phyloP scores from a whole-genome alignment of 1,139 yeast genomes.

The Meyerozyma guilliermondii region DNA sequence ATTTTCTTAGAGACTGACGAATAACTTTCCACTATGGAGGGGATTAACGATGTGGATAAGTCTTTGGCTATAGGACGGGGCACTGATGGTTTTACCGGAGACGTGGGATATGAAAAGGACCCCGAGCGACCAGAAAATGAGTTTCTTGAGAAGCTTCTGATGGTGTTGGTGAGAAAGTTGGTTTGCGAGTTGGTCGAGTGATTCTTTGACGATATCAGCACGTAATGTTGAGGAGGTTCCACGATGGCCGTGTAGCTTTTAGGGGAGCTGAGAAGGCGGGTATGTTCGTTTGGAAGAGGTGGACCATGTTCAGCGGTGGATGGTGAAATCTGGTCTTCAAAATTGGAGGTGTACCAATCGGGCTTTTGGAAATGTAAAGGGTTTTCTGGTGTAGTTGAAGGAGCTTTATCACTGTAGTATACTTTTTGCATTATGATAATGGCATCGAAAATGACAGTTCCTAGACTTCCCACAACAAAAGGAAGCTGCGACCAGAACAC shows the following conservation, averaged over 20 bases:
- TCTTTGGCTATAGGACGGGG: slow-evolving; percentile 6
- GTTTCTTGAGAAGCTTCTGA: slow-evolving; percentile 8
- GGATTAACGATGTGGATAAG: slow-evolving; percentile 33
- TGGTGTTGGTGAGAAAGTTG: slow-evolving; percentile 12
- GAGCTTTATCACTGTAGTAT: slow-evolving; percentile 11
- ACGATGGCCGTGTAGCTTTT: neutral
- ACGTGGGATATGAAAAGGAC: slow-evolving; percentile 5
- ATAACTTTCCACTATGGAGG: slow-evolving; percentile 38
- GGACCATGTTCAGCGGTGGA: neutral
- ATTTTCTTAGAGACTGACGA: slow-evolving; percentile 35
- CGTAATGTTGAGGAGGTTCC: slow-evolving; percentile 1
- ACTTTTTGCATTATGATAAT: slow-evolving; percentile 30
- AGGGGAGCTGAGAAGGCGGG: neutral
- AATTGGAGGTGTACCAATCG: slow-evolving; percentile 30
- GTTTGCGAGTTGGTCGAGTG: neutral
- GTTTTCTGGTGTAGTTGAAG: neutral
- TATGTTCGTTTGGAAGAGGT: neutral
- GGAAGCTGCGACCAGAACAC: slow-evolving; percentile 28
- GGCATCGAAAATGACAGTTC: slow-evolving; percentile 32
- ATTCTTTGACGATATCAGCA: neutral
- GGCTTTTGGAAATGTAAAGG: slow-evolving; percentile 27
- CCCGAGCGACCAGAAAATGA: slow-evolving; percentile 5
- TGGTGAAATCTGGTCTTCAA: neutral
- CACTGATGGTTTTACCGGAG: neutral
- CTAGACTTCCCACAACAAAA: slow-evolving; percentile 32